Base-by-base conservation (phyloP, 768 basidiomycete species). In the Mycena kentingensis region DNA sequence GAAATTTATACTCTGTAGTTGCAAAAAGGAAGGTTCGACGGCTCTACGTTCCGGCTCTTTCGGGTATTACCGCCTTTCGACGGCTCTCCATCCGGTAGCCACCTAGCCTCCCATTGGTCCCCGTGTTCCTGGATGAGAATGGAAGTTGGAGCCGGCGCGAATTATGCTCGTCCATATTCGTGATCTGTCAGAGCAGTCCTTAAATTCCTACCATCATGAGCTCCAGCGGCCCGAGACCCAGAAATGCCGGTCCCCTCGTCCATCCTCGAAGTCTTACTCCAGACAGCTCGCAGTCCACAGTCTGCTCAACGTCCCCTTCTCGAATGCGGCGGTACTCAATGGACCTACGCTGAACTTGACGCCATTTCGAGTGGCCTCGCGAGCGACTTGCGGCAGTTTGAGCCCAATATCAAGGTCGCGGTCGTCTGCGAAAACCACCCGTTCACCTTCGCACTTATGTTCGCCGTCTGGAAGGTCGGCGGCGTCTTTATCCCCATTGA, bases 401-500 rank as follows among this genome's bases (percentile, higher is more conserved):
- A 51, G 16, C 11, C 3, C 34, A 21, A 1, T 27, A 45, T 51
- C 3, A 52, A 37, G 46, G 46, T 57, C 1, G 55, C 46, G 2
- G 28, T 32, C 18, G 51, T 57, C 5, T 25, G 27, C 22, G 55
- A 57, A 27, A 57, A 57, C 35, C 55, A 57, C 24, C 55, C 55
- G 13, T 57, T 34, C 35, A 5, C 52, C 15, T 52, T 57, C 37
- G 55, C 51, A 26, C 51, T 57, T 3, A 57, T 57, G 55, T 39
- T 57, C 2, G 51, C 55, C 7, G 51, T 57, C 35, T 57, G 55
- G 55, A 57, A 57, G 49, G 6, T 57, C 4, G 39, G 28, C 19
- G 55, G 55, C 24, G 52, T 45, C 16, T 57, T 52, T 26, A 49
- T 57, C 38, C 55, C 55, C 13, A 49, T 57, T 37, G 55, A 57